Evolutionary conservation across 1,284 basidiomycete genomes (phyloP), one percentile per base, ranked within the genome.

Genomic region (Coniferiporia weirii): DNA sequence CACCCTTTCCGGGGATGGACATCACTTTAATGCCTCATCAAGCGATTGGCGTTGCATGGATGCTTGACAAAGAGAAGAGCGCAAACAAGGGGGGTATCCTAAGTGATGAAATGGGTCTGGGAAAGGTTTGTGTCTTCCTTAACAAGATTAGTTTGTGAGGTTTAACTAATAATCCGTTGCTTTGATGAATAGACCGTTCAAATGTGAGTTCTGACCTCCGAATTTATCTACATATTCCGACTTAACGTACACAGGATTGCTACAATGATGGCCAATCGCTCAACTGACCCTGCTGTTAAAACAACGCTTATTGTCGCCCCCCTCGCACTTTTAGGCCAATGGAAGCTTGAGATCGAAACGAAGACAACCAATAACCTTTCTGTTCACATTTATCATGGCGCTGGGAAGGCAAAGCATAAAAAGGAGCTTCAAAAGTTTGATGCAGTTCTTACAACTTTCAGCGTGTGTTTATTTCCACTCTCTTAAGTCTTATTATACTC

Each of bases 81-180:
- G 17, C 54, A 0, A 61, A 74, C 15, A 75, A 73, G 40, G 82
- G 82, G 62, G 90, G 89, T 32, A 85, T 84, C 64, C 71, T 93
- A 10, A 87, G 84, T 4, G 92, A 95, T 67, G 92, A 95, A 70
- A 85, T 85, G 83, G 79, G 79, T 72, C 72, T 80, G 51, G 56
- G 56, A 32, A 57, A 57, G 56, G 56, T 62, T 48, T 44, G 52
- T 44, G 40, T 22, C 20, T 52, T 44, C 43, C 34, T 52, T 15
- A 27, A 3, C 5, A 27, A 27, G 27, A 27, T 27, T 35, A 1
- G 20, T 22, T 19, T 59, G 13, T 27, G 12, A 50, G 10, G 4
- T 45, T 27, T 19, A 15, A 47, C 43, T 50, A 32, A 10, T 27
- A 40, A 40, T n/a, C 27, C 27, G 22, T 49, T 40, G 50, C 36